Percentiles rank a stretch among this genome's conserved stretches.
These are phyloP conservation scores for Botrytis fragariae DNA, from an alignment of 2,329 filamentous ascomycete species.

Conservation along the genomic window DNA sequence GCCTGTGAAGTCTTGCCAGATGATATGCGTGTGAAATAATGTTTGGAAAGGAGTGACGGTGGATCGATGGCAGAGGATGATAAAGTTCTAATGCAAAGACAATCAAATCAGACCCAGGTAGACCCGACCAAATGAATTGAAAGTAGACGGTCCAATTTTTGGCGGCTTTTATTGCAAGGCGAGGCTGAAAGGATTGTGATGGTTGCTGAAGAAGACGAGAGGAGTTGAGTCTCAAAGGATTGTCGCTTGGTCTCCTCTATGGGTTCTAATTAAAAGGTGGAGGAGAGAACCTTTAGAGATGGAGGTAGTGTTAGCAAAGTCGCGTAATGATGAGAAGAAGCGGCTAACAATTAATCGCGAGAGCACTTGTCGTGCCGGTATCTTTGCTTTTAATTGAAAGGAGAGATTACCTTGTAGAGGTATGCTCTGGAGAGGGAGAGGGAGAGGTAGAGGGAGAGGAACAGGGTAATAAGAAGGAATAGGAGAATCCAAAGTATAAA, in stretches of 20 bases:
- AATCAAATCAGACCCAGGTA: not conserved
- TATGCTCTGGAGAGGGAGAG: not conserved
- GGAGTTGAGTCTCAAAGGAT: not conserved
- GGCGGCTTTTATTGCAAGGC: not conserved
- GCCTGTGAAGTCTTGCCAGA: not conserved
- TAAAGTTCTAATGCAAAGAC: not conserved
- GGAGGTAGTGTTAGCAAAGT: not conserved
- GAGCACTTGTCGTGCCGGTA: not conserved
- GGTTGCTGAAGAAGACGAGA: not conserved
- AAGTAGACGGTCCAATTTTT: not conserved
- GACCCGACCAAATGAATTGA: not conserved
- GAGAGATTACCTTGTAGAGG: not conserved
- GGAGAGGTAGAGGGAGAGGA: not conserved
- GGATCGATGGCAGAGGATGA: not conserved
- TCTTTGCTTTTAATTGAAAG: not conserved
- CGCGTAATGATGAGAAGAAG: slow-evolving; percentile 2
- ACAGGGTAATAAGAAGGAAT: not conserved
- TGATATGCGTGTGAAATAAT: not conserved
- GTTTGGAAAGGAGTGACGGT: slow-evolving; percentile 10
- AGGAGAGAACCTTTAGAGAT: not conserved
- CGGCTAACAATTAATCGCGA: slow-evolving; percentile 3
- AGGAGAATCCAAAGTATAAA: not conserved
- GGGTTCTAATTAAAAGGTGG: not conserved
- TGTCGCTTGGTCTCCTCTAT: not conserved
- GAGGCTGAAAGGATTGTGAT: slow-evolving; percentile 17